Percentiles rank a stretch among this genome's conserved stretches.
These are phyloP conservation scores for Solanum megistacrolobum DNA, from an alignment of 257 asterid species.

Conservation along the genomic window DNA sequence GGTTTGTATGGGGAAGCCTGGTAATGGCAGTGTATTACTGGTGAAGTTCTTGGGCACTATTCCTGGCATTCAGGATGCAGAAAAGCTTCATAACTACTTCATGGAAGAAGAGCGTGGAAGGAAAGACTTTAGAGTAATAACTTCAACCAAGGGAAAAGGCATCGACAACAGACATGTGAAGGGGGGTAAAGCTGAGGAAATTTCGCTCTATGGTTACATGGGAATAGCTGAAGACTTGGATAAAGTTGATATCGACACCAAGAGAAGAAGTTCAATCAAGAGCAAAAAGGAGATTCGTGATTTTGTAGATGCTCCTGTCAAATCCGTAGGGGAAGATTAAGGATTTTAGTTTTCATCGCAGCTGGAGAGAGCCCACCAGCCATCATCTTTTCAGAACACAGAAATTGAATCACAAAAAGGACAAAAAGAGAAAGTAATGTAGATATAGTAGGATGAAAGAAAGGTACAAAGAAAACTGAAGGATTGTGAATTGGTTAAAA, in stretches of 20 bases:
- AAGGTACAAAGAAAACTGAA: neutral
- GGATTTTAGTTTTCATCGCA: neutral
- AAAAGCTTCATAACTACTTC: conserved; percentile 23
- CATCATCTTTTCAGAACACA: neutral
- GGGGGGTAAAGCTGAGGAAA: conserved; percentile 7
- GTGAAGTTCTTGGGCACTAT: conserved; percentile 26
- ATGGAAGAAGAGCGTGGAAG: conserved; percentile 16
- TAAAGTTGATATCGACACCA: conserved; percentile 24
- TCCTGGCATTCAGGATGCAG: conserved; percentile 21
- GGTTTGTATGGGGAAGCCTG: conserved; percentile 17
- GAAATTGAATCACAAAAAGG: neutral
- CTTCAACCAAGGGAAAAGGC: neutral
- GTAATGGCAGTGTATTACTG: conserved; percentile 15
- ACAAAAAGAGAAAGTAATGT: neutral
- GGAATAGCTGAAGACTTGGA: conserved; percentile 31
- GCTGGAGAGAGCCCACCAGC: neutral
- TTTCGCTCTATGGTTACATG: conserved; percentile 20
- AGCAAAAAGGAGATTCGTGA: conserved; percentile 25
- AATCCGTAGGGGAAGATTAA: neutral
- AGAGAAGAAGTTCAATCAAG: conserved; percentile 17
- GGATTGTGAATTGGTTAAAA: neutral
- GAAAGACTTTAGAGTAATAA: conserved; percentile 2
- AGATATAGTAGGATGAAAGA: neutral
- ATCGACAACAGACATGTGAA: neutral
- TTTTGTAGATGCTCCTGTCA: conserved; percentile 21